Percentiles rank a stretch among this genome's conserved stretches.
These are phyloP conservation scores for Erodium moschatum DNA, from an alignment of 441 rosid genomes.

Conservation along the genomic window DNA sequence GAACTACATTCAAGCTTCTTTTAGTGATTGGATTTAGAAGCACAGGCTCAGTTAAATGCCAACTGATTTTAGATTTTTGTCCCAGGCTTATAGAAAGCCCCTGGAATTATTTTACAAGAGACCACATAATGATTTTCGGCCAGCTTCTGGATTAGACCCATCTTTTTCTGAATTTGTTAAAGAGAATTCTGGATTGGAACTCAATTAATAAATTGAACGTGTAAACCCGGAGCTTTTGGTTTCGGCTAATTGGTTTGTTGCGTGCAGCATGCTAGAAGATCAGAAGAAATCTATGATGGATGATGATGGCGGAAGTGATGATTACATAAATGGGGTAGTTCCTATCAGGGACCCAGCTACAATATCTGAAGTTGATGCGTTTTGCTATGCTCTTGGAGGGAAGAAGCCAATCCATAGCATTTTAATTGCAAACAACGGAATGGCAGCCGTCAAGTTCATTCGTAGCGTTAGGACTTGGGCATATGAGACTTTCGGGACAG, in stretches of 20 bases:
- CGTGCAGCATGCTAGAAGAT: constrained; percentile 56
- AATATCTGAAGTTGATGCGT: constrained; percentile 62
- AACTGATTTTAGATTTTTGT: neutral
- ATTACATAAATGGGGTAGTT: constrained; percentile 43
- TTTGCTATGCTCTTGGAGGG: constrained; percentile 82
- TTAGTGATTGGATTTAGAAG: neutral
- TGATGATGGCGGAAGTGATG: constrained; percentile 41
- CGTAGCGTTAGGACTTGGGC: constrained; percentile 97
- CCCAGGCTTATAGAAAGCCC: neutral
- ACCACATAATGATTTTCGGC: neutral
- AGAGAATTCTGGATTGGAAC: neutral
- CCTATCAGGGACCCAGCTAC: constrained; percentile 52
- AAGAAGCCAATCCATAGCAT: constrained; percentile 80
- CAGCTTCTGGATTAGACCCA: neutral
- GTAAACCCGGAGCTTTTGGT: neutral
- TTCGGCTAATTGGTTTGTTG: neutral
- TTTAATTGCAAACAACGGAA: constrained; percentile 93
- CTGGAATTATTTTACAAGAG: neutral
- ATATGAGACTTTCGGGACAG: constrained; percentile 93
- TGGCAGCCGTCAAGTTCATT: constrained; percentile 99
- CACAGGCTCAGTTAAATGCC: neutral
- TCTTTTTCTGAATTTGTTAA: neutral
- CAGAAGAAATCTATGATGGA: constrained; percentile 40
- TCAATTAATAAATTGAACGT: constrained; percentile 1
- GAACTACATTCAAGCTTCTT: neutral